Conservation (phyloP, 176 grass and related monocot species). For the Cenchrus purpureus region DNA sequence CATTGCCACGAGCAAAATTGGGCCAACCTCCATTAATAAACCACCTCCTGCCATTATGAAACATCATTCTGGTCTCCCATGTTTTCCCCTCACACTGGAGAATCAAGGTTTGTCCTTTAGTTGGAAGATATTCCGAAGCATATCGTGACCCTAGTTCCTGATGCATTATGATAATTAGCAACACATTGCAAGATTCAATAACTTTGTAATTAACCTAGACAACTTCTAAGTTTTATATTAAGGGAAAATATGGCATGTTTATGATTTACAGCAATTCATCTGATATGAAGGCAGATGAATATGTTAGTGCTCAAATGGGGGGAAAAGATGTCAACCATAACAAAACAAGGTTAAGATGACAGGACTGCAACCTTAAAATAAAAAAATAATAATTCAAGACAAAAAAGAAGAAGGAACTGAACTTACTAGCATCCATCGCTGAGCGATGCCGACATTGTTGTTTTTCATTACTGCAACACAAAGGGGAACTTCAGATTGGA, state of each 20-base stretch:
- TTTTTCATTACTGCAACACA: slow-evolving; percentile 42
- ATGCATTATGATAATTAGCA: slow-evolving; percentile 11
- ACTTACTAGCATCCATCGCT: slow-evolving; percentile 34
- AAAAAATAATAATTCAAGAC: not conserved
- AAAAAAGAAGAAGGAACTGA: not conserved
- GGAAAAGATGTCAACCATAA: not conserved
- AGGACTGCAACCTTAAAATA: not conserved
- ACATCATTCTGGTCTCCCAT: slow-evolving; percentile 19
- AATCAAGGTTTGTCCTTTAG: not conserved
- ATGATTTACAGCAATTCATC: not conserved
- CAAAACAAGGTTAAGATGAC: not conserved
- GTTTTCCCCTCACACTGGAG: not conserved
- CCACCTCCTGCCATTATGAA: not conserved
- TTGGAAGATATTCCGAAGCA: slow-evolving; percentile 28
- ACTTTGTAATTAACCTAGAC: not conserved
- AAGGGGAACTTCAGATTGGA: slow-evolving; percentile 14
- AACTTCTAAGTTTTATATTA: not conserved
- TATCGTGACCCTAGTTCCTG: slow-evolving; percentile 40
- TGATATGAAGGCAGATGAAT: not conserved
- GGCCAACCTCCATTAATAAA: slow-evolving; percentile 33
- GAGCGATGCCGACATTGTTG: not conserved
- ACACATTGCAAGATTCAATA: not conserved
- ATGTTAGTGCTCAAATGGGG: not conserved
- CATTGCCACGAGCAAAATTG: slow-evolving; percentile 49
- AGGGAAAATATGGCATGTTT: not conserved